Base-by-base conservation (phyloP, 1,139 yeast species). In the Sugiyamaella grinbergsii region DNA sequence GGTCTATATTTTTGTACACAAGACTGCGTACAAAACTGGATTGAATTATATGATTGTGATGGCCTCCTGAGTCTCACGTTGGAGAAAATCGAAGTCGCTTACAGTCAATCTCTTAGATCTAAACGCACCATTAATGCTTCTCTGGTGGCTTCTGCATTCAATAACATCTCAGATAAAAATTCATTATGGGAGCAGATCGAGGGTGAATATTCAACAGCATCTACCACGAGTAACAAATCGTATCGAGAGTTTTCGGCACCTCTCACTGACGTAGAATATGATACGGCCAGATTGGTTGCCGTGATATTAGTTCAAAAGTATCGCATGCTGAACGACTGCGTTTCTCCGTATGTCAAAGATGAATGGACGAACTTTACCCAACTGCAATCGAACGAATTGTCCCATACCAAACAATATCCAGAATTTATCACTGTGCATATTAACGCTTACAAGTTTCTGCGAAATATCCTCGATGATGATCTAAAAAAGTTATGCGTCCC, bases 1-100 rank as follows among this genome's bases (percentile, higher is more conserved):
- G 82, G 81, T 24, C 58, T 76, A 10, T 71, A 76, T 70, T 83
- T 84, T 59, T 84, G 89, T 61, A 65, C 79, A 1, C 75, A 73
- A 10, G 56, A 57, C 3, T 83, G 89, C 59, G 52, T 62, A 23
- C 60, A 64, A 1, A 36, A 42, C 5, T 81, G 81, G 71, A 48
- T 56, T 8, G 41, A 33, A 0, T 54, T 51, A 29, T 71, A 67
- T 42, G 66, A 63, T 29, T 58, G 61, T 1, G 61, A 60, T 16
- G 65, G 70, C n/a, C 55, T 71, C 15, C 29, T 66, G 26, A 55
- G 62, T 39, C 66, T 65, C 41, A 57, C 61, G 2, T 55, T 75
- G 46, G 63, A 71, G 29, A 50, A 53, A n/a, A 58, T 67, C 13
- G 76, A 71, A 41, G 18, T 43, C 26, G 41, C 34, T 5, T 37